These are phyloP conservation scores for Quercus aquifolioides DNA, from an alignment of 306 rosid species.

Conservation along the genomic window DNA sequence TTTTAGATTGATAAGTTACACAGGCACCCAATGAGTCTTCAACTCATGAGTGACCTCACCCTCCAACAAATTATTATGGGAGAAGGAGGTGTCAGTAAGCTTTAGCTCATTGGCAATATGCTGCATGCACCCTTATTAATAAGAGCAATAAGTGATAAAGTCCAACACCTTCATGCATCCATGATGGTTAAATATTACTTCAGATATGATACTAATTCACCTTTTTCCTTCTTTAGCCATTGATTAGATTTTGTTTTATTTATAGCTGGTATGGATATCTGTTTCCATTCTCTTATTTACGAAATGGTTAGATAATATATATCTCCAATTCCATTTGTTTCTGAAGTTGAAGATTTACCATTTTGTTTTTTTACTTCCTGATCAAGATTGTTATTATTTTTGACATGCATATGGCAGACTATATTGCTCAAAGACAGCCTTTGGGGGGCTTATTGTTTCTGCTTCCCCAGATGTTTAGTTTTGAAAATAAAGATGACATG, in stretches of 20 bases:
- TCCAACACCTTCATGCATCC: background rate
- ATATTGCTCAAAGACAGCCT: constrained; percentile 71
- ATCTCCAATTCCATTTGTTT: background rate
- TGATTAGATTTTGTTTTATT: background rate
- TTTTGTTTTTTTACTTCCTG: background rate
- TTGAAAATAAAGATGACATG: constrained; percentile 35
- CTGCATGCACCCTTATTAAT: background rate
- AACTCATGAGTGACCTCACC: no score
- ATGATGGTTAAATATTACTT: background rate
- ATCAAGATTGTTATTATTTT: constrained; percentile 14
- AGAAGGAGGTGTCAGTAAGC: no score
- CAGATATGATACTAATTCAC: background rate
- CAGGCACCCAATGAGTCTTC: no score
- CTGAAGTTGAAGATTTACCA: background rate
- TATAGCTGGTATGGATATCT: background rate
- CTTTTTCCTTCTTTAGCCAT: background rate
- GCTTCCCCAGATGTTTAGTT: constrained; percentile 70
- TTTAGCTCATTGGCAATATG: no score
- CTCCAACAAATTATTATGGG: no score
- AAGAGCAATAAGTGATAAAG: background rate
- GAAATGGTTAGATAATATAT: background rate
- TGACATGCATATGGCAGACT: constrained; percentile 60
- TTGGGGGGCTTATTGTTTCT: constrained; percentile 84
- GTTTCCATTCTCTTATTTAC: background rate
- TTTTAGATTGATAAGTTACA: no score